phyloP scores from a whole-genome alignment of 352 stramenopile genomes.

The Pythium scleroteichum region DNA sequence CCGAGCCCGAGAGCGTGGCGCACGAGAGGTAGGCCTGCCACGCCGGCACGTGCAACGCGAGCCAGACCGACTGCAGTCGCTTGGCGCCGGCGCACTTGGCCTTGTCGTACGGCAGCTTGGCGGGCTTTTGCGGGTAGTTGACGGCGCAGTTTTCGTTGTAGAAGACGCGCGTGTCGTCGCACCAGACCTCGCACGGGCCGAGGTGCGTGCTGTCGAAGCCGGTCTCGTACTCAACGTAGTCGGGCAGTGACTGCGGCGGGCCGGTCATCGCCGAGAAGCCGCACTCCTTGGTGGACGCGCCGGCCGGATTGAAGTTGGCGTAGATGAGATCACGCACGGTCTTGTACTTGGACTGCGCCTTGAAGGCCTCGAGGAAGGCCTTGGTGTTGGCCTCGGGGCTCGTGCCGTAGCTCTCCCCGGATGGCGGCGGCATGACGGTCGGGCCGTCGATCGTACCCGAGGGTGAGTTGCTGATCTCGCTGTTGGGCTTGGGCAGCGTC shows the following conservation, averaged over 20 bases:
- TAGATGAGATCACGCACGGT: slow-evolving; percentile 20
- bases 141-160: slow-evolving; percentile 48
- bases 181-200: slow-evolving; percentile 53
- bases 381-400: slow-evolving; percentile 25
- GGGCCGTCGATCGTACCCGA: slow-evolving; percentile 15
- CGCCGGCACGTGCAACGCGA: slow-evolving; percentile 35
- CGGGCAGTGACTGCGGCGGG: slow-evolving; percentile 8
- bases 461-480: slow-evolving; percentile 15
- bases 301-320: slow-evolving; percentile 18
- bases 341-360: slow-evolving; percentile 26
- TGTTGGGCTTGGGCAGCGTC: slow-evolving; percentile 21
- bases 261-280: slow-evolving; percentile 12
- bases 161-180: slow-evolving; percentile 45
- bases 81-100: slow-evolving; percentile 40
- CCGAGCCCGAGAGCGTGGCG: slow-evolving; percentile 13
- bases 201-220: slow-evolving; percentile 38
- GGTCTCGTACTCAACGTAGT: slow-evolving; percentile 28
- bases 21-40: slow-evolving; percentile 42
- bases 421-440: background rate
- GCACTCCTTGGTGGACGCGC: slow-evolving; percentile 20
- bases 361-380: slow-evolving; percentile 31
- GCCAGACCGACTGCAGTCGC: slow-evolving; percentile 42
- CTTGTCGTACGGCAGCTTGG: slow-evolving; percentile 43
- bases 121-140: slow-evolving; percentile 36
- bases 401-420: slow-evolving; percentile 16